Conservation (phyloP, 2,329 filamentous ascomycete species). For the Fusarium secorum region DNA sequence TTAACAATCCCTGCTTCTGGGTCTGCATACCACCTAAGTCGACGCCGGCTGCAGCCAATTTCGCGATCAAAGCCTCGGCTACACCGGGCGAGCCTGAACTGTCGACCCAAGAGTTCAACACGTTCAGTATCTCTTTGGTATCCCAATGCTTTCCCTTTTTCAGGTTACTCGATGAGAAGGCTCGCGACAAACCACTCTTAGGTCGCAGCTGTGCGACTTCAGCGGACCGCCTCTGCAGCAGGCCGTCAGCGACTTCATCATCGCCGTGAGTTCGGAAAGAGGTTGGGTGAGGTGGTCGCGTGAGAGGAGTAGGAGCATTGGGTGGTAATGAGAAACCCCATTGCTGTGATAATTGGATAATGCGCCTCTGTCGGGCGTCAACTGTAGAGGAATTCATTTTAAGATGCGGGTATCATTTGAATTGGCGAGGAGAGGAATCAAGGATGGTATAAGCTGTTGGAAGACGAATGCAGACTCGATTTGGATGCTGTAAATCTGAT, state of each 20-base stretch:
- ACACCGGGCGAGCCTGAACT: slow-evolving; percentile 61
- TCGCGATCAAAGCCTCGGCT: slow-evolving; percentile 62
- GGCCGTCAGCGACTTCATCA: slow-evolving; percentile 61
- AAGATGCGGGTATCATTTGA: slow-evolving; percentile 25
- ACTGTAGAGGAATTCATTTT: slow-evolving; percentile 45
- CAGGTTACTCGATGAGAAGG: slow-evolving; percentile 49
- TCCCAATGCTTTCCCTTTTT: slow-evolving; percentile 62
- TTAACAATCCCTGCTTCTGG: slow-evolving; percentile 57
- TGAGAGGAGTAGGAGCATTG: slow-evolving; percentile 50
- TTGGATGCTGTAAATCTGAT: neutral
- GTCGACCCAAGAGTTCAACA: slow-evolving; percentile 58
- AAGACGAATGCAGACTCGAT: neutral
- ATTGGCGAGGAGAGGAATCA: neutral
- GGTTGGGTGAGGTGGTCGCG: slow-evolving; percentile 53
- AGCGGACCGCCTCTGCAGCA: slow-evolving; percentile 57
- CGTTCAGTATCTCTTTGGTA: slow-evolving; percentile 60
- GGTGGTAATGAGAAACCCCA: slow-evolving; percentile 56
- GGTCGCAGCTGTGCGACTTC: slow-evolving; percentile 48
- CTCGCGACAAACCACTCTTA: slow-evolving; percentile 51
- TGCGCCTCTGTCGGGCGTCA: slow-evolving; percentile 55
- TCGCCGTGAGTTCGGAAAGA: slow-evolving; percentile 58
- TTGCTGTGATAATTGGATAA: slow-evolving; percentile 59
- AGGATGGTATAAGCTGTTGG: neutral
- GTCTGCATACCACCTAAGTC: slow-evolving; percentile 59
- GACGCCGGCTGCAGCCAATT: slow-evolving; percentile 58